Percentiles rank a stretch among this genome's conserved stretches.
Evolutionary conservation across 2,329 filamentous ascomycete species (phyloP).

Genomic region (Botrytis fragariae): DNA sequence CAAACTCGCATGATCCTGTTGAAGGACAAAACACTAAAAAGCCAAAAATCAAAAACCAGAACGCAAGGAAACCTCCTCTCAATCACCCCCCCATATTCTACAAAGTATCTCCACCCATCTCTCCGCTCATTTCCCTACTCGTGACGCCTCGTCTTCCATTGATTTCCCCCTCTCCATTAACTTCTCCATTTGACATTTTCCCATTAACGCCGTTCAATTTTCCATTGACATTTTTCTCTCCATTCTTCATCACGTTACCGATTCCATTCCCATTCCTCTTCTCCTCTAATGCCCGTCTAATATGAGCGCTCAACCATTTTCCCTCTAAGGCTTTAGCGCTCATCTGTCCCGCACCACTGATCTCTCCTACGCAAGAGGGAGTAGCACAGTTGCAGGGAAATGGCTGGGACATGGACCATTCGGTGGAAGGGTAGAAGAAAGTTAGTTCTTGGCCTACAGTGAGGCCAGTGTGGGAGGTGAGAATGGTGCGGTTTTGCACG

Average conservation of each 20-base stretch:
- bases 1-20: constrained; percentile 3
- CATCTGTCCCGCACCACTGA: constrained; percentile 64
- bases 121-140: constrained; percentile 47
- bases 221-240: neutral
- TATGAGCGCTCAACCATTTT: constrained; percentile 53
- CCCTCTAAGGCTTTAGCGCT: constrained; percentile 51
- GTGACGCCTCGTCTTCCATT: constrained; percentile 21
- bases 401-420: constrained; percentile 71
- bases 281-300: constrained; percentile 13
- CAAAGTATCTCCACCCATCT: constrained; percentile 61
- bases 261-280: neutral
- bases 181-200: neutral
- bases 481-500: constrained; percentile 53
- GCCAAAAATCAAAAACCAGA: neutral
- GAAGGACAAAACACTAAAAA: constrained; percentile 5
- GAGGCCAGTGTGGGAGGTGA: constrained; percentile 57
- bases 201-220: neutral
- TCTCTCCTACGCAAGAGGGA: constrained; percentile 56
- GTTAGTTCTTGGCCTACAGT: constrained; percentile 57
- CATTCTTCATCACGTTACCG: neutral
- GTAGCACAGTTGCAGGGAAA: constrained; percentile 64
- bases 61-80: constrained; percentile 16
- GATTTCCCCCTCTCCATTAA: neutral
- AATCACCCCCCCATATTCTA: constrained; percentile 22
- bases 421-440: constrained; percentile 75